phyloP scores from a whole-genome alignment of 768 basidiomycete species.

The Tulasnella sp. region DNA sequence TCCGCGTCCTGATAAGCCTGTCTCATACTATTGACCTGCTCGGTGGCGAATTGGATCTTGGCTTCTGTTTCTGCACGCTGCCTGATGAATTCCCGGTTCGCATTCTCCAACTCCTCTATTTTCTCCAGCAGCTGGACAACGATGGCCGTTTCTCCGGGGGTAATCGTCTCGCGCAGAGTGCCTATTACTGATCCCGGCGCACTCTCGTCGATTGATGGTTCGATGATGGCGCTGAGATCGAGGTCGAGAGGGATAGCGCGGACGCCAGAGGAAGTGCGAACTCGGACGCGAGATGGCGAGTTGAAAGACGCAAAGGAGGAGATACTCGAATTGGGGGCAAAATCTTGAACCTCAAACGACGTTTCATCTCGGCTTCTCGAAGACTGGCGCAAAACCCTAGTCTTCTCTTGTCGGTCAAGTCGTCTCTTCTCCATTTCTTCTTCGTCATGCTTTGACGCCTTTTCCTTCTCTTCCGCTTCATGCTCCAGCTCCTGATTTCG shows the following conservation, averaged over 20 bases:
- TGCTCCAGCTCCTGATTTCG: slow-evolving; percentile 69
- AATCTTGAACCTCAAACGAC: not conserved
- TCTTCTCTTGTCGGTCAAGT: slow-evolving; percentile 27
- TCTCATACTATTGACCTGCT: slow-evolving; percentile 66
- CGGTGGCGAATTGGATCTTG: slow-evolving; percentile 64
- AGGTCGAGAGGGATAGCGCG: slow-evolving; percentile 9
- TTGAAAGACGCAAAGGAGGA: slow-evolving; percentile 20
- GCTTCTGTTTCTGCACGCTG: slow-evolving; percentile 61
- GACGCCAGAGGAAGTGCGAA: not conserved
- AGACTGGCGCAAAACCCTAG: slow-evolving; percentile 15
- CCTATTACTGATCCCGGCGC: not conserved
- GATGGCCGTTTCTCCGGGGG: slow-evolving; percentile 44
- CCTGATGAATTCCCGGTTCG: slow-evolving; percentile 61
- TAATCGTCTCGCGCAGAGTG: not conserved
- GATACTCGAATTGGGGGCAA: slow-evolving; percentile 19
- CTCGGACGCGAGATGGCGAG: slow-evolving; percentile 6
- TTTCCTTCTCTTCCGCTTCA: slow-evolving; percentile 54
- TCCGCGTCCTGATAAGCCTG: slow-evolving; percentile 66
- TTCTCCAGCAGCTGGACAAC: slow-evolving; percentile 70
- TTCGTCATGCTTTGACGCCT: slow-evolving; percentile 27
- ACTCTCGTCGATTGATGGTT: not conserved
- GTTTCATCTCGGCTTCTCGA: not conserved
- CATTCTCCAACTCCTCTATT: slow-evolving; percentile 71
- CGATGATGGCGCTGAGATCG: slow-evolving; percentile 15
- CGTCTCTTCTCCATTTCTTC: slow-evolving; percentile 25